Base-by-base conservation (phyloP, 352 stramenopile species). In the Globisporangium cederbergense region DNA sequence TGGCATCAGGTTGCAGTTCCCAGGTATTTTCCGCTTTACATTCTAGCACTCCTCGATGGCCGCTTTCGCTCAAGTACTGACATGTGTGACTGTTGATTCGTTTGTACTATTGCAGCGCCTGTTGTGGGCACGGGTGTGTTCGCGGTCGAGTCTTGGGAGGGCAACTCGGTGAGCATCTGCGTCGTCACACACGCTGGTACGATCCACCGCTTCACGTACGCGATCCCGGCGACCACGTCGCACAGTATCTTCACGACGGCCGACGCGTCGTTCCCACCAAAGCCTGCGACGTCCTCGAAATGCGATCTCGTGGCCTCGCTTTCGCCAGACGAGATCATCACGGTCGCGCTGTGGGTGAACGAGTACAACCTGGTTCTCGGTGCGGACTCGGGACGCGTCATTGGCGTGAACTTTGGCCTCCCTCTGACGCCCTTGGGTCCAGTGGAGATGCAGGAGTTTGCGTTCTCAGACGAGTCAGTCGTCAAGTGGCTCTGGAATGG, bases 361-460 rank as follows among this genome's bases (percentile, higher is more conserved):
- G 84, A 91, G 68, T 90, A 85, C 65, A 91, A 93, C 56, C 36
- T 90, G 20, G 78, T 90, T 20, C 55, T 93, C 22, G 81, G 80
- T 11, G 86, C 78, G 2, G 81, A 91, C 66, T 53, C 70, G 0
- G 84, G 84, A 0, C 78, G 78, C 25, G 76, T 91, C 14, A 49
- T 93, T 3, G 84, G 79, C 13, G 78, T 92, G 36, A 92, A 92
- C 46, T 89, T 90, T 60, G 82, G 81, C 3, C 68, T 90, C 0
- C 82, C 84, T 0, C 64, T 64, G 18, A 65, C 80, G 1, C 57
- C 67, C 0, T 47, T 58, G 2, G 38, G 58, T 2, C 54, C 55
- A 13, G 68, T 71, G 3, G 76, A 78, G 30, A 68, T 84, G 61
- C 80, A 88, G 61, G 79, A 89, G 70, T 90, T 91, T 59, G 62